phyloP scores from a whole-genome alignment of 2,329 filamentous ascomycete species.

The Didymellaceae sp. region DNA sequence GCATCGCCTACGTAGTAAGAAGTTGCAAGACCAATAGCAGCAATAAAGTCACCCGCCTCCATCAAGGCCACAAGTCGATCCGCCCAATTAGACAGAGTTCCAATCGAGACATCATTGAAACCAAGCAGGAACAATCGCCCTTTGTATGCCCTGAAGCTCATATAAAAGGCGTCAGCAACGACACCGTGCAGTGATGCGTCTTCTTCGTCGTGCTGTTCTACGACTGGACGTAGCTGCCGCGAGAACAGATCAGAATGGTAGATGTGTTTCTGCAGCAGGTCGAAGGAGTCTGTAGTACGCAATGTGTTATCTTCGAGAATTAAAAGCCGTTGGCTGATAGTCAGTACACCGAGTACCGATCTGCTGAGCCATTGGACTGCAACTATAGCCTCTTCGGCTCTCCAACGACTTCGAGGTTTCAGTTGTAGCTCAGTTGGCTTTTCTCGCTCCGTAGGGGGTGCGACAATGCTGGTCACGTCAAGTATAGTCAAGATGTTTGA shows the following conservation, averaged over 20 bases:
- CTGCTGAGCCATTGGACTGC: constrained; percentile 96
- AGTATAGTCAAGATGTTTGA: constrained; percentile 95
- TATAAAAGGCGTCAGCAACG: constrained; percentile 95
- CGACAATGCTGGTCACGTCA: constrained; percentile 74
- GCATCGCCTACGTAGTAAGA: constrained; percentile 89
- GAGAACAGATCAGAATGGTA: constrained; percentile 93
- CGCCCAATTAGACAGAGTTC: constrained; percentile 94
- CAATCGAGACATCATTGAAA: constrained; percentile 91
- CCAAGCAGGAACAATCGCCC: constrained; percentile 89
- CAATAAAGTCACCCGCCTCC: constrained; percentile 95
- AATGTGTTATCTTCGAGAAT: constrained; percentile 86
- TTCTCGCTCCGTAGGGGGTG: constrained; percentile 70
- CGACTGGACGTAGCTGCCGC: constrained; percentile 78
- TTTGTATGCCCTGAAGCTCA: constrained; percentile 97
- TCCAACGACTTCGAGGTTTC: constrained; percentile 84
- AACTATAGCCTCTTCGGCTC: constrained; percentile 92
- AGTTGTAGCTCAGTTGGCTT: constrained; percentile 82
- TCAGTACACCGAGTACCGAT: constrained; percentile 88
- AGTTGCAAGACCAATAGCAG: constrained; percentile 86
- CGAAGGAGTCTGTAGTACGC: constrained; percentile 92
- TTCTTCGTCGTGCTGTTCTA: constrained; percentile 87
- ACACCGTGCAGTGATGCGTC: constrained; percentile 92
- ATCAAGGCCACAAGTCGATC: constrained; percentile 91
- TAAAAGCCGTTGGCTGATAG: constrained; percentile 90
- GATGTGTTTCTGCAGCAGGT: constrained; percentile 88